Percentiles rank a stretch among this genome's conserved stretches.
Conservation (phyloP, 495 filamentous ascomycete species). For the Amniculicola lignicola region DNA sequence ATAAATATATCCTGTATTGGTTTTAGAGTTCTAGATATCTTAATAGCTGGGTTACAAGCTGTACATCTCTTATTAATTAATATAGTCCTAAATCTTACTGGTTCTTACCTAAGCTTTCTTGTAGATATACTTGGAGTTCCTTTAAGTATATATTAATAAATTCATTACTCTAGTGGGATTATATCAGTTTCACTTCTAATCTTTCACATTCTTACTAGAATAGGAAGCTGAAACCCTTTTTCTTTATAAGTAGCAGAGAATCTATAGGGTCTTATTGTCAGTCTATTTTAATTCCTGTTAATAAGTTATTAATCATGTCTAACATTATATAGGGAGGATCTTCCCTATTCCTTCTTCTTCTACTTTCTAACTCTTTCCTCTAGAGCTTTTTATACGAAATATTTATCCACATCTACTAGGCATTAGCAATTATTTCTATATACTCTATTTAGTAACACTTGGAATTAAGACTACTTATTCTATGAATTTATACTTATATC, state of each 20-base stretch:
- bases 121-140: constrained; percentile 16
- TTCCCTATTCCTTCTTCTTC: constrained; percentile 11
- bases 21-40: constrained; percentile 13
- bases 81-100: constrained; percentile 14
- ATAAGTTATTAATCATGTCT: constrained; percentile 8
- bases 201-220: constrained; percentile 17
- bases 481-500: constrained; percentile 16
- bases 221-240: constrained; percentile 11
- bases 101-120: constrained; percentile 19
- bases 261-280: constrained; percentile 13
- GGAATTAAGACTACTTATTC: constrained; percentile 13
- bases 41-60: constrained; percentile 12
- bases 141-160: constrained; percentile 13
- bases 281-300: constrained; percentile 14
- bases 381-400: constrained; percentile 14
- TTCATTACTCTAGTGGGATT: constrained; percentile 16
- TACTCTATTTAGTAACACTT: constrained; percentile 17
- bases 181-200: constrained; percentile 12
- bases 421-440: constrained; percentile 8
- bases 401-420: constrained; percentile 13
- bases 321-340: constrained; percentile 13
- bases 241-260: constrained; percentile 12
- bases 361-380: constrained; percentile 13
- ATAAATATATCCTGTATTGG: constrained; percentile 1
- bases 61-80: constrained; percentile 16